Percentiles rank a stretch among this genome's conserved stretches.
phyloP scores from a whole-genome alignment of 495 filamentous ascomycete genomes.

The Trichoderma erinaceum region DNA sequence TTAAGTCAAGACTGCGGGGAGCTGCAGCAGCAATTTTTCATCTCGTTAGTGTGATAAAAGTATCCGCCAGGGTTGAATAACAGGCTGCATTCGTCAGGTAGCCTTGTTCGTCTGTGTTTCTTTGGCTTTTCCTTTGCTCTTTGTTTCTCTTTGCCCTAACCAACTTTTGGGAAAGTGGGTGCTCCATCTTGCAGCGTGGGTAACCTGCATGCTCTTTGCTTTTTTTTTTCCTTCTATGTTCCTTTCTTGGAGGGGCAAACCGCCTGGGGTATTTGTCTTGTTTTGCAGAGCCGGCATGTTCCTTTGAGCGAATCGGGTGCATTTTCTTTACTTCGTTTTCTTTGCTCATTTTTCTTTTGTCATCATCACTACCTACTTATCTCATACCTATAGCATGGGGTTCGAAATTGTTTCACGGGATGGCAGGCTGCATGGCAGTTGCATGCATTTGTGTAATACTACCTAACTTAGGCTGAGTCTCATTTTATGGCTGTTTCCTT shows the following conservation, averaged over 20 bases:
- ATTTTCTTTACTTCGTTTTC: neutral
- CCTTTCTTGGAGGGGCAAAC: neutral
- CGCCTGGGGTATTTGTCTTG: neutral
- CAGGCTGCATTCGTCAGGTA: neutral
- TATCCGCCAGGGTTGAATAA: neutral
- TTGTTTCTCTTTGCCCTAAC: neutral
- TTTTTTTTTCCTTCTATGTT: neutral
- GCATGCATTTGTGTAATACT: neutral
- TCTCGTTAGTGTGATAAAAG: neutral
- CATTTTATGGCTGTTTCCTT: neutral
- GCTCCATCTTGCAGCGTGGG: neutral
- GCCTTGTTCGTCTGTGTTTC: neutral
- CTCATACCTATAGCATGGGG: neutral
- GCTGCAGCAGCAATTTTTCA: constrained; percentile 3
- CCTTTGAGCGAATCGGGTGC: neutral
- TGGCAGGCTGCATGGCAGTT: constrained; percentile 8
- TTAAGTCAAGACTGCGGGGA: neutral
- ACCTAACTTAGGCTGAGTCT: neutral
- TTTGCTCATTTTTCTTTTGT: neutral
- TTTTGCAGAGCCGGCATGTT: constrained; percentile 2
- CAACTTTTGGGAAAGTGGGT: neutral
- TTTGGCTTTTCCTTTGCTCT: neutral
- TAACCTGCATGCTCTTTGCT: neutral
- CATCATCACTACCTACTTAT: neutral
- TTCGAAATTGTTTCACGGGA: neutral